phyloP scores from a whole-genome alignment of 2,329 filamentous ascomycete genomes.

The Hypoxylon sp. region DNA sequence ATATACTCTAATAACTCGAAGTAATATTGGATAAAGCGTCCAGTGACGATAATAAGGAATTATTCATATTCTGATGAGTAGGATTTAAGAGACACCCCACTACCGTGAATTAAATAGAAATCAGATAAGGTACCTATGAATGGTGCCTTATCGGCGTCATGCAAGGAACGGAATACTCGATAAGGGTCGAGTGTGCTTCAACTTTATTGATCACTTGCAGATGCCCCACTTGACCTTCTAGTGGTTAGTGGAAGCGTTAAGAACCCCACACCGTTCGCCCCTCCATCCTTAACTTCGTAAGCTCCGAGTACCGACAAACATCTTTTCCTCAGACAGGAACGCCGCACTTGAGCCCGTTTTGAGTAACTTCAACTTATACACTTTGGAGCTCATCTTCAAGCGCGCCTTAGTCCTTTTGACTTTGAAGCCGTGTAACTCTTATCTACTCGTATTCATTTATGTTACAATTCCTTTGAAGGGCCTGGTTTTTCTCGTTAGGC shows the following conservation, averaged over 20 bases:
- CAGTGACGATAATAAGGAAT: neutral
- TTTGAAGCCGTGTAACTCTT: neutral
- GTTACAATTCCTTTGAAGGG: neutral
- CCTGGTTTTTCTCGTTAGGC: neutral
- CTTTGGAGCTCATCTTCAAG: conserved; percentile 2
- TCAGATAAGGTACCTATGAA: neutral
- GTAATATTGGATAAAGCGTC: neutral
- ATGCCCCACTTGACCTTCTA: conserved; percentile 26
- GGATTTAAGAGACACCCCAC: conserved; percentile 2
- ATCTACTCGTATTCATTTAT: conserved; percentile 5
- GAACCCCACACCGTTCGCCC: conserved; percentile 22
- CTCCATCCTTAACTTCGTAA: conserved; percentile 32
- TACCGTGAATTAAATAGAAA: neutral
- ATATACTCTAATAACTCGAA: neutral
- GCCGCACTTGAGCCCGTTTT: conserved; percentile 25
- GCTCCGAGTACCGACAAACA: conserved; percentile 47
- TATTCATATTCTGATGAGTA: neutral
- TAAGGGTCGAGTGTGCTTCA: conserved; percentile 8
- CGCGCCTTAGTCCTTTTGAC: neutral
- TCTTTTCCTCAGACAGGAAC: conserved; percentile 22
- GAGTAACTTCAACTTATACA: conserved; percentile 27
- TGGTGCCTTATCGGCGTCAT: conserved; percentile 11
- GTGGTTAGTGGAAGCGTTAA: conserved; percentile 25
- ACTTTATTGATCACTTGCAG: conserved; percentile 28
- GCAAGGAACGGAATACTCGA: conserved; percentile 30